A percentile compares a stretch with the other conserved stretches of the same genome.
Evolutionary conservation across 179 eudicot genomes (phyloP).

Genomic region (Carnegiea gigantea): DNA sequence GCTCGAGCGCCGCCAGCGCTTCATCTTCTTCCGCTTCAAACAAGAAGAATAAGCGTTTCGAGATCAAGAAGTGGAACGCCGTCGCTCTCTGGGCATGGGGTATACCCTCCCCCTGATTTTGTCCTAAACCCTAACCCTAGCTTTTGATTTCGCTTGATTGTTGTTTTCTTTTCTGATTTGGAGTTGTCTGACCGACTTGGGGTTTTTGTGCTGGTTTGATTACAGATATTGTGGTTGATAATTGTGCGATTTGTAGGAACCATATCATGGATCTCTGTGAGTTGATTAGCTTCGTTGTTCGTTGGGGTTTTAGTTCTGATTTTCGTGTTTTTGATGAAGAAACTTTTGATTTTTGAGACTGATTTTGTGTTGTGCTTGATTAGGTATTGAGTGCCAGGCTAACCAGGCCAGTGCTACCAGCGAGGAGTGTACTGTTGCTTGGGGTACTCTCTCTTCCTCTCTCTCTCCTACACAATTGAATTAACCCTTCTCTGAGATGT

Average conservation of each 20-base stretch:
- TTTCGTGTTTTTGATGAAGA: background rate
- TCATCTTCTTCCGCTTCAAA: conserved; percentile 22
- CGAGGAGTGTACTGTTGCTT: conserved; percentile 93
- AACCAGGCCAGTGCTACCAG: conserved; percentile 92
- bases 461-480: background rate
- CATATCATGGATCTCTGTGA: conserved; percentile 94
- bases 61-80: conserved; percentile 96
- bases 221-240: conserved; percentile 87
- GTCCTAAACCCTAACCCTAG: conserved; percentile 6
- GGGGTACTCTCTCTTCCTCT: conserved; percentile 47
- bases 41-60: conserved; percentile 71
- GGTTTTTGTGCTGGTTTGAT: background rate
- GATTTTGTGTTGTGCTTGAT: conserved; percentile 13
- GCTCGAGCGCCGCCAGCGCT: conserved; percentile 28
- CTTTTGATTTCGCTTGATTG: background rate
- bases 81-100: conserved; percentile 98
- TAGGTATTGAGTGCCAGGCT: conserved; percentile 78
- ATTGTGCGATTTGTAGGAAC: conserved; percentile 87
- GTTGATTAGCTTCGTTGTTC: conserved; percentile 17
- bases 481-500: background rate
- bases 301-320: background rate
- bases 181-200: background rate
- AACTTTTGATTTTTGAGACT: background rate
- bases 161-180: background rate
- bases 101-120: background rate